Conservation (phyloP, 2,329 filamentous ascomycete genomes). For the Scorias spongiosa region DNA sequence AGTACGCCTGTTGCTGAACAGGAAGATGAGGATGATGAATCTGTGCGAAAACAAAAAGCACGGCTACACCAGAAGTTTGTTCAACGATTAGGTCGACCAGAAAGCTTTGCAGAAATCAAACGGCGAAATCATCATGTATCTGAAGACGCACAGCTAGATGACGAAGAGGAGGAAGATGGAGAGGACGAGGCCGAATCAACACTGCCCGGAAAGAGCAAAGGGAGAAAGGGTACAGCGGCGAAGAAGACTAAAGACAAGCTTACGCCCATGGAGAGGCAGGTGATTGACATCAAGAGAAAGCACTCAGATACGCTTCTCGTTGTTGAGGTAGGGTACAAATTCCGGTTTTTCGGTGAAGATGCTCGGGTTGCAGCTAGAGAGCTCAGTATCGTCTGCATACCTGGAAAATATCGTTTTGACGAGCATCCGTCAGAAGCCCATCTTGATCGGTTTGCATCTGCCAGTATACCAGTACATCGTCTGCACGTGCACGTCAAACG, state of each 20-base stretch:
- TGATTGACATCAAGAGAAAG: slow-evolving; percentile 84
- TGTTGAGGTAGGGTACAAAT: slow-evolving; percentile 96
- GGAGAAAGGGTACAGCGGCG: slow-evolving; percentile 32
- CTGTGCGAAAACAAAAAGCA: slow-evolving; percentile 44
- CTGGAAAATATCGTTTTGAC: slow-evolving; percentile 86
- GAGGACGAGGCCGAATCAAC: slow-evolving; percentile 36
- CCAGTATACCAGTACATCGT: slow-evolving; percentile 85
- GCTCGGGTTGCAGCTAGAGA: slow-evolving; percentile 78
- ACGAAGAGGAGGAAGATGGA: slow-evolving; percentile 43
- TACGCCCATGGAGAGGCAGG: slow-evolving; percentile 86
- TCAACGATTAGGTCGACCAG: slow-evolving; percentile 73
- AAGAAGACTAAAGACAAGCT: slow-evolving; percentile 73
- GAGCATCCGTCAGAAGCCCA: slow-evolving; percentile 90
- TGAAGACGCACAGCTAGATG: slow-evolving; percentile 36
- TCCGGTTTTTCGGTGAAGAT: slow-evolving; percentile 92
- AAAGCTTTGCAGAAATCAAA: slow-evolving; percentile 57
- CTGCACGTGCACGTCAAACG: slow-evolving; percentile 88
- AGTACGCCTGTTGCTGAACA: slow-evolving; percentile 24
- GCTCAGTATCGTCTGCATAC: slow-evolving; percentile 89
- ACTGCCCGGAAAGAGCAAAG: slow-evolving; percentile 27
- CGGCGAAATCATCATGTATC: slow-evolving; percentile 41
- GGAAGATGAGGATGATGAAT: slow-evolving; percentile 33
- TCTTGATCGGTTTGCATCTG: slow-evolving; percentile 79
- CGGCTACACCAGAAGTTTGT: slow-evolving; percentile 73
- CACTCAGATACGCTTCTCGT: slow-evolving; percentile 82